Evolutionary conservation across 192 early-diverging fungal species (phyloP).

Genomic region (Backusella tuberculispora): DNA sequence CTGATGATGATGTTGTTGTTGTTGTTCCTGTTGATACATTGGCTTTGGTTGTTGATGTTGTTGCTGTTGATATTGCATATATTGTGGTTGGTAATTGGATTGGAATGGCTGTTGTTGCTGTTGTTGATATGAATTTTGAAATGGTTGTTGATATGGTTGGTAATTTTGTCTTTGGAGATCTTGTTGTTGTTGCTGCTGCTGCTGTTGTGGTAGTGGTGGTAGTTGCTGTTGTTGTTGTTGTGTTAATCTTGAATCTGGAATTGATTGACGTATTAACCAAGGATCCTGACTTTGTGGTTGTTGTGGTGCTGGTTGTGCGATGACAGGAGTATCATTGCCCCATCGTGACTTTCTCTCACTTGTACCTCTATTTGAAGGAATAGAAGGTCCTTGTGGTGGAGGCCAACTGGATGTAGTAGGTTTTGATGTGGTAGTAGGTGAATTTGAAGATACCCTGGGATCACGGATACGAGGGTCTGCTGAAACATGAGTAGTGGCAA

Average conservation of each 20-base stretch:
- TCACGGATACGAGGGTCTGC: conserved; percentile 23
- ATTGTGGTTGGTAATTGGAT: conserved; percentile 14
- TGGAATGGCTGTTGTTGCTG: neutral
- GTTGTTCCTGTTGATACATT: neutral
- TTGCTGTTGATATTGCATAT: conserved; percentile 14
- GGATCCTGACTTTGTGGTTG: conserved; percentile 8
- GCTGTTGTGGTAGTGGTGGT: neutral
- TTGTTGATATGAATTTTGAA: conserved; percentile 9
- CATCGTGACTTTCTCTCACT: conserved; percentile 14
- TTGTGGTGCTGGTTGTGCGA: neutral
- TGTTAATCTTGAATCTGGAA: conserved; percentile 11
- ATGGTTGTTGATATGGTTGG: neutral
- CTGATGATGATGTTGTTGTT: neutral
- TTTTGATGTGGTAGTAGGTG: conserved; percentile 2
- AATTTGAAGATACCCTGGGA: neutral
- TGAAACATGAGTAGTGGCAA: neutral
- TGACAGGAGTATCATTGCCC: neutral
- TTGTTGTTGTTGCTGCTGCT: conserved; percentile 8
- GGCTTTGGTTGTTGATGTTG: neutral
- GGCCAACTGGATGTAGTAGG: conserved; percentile 2
- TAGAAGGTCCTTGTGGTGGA: conserved; percentile 20
- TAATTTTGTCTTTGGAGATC: conserved; percentile 2
- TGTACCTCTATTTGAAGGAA: neutral
- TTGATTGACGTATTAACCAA: conserved; percentile 6
- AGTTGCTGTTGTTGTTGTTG: neutral